These are phyloP conservation scores for Aspergillus ibericus DNA, from an alignment of 2,329 filamentous ascomycete genomes.

Conservation along the genomic window DNA sequence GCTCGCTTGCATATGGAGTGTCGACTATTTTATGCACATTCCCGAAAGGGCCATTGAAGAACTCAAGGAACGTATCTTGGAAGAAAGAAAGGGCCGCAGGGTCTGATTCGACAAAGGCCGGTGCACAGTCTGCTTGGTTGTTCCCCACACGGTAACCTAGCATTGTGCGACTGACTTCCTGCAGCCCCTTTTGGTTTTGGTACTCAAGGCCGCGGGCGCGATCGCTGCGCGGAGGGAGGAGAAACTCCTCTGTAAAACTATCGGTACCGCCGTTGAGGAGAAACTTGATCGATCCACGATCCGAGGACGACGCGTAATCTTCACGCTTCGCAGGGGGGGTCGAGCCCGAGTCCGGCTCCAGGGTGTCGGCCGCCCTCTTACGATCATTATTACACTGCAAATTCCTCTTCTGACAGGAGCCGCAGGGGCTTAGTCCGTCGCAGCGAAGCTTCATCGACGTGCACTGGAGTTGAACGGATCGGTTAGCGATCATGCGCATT, in stretches of 20 bases:
- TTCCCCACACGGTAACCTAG: constrained; percentile 20
- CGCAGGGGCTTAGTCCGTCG: constrained; percentile 46
- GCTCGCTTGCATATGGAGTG: constrained; percentile 21
- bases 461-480: constrained; percentile 33
- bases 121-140: constrained; percentile 17
- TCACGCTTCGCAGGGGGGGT: constrained; percentile 26
- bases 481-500: constrained; percentile 1
- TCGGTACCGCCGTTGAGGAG: constrained; percentile 48
- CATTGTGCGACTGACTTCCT: constrained; percentile 22
- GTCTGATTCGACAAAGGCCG: constrained; percentile 27
- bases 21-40: constrained; percentile 26
- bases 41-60: constrained; percentile 40
- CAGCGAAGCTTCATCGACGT: constrained; percentile 51
- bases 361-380: constrained; percentile 18
- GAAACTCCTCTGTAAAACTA: constrained; percentile 48
- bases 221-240: constrained; percentile 43
- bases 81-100: constrained; percentile 30
- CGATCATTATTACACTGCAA: constrained; percentile 41
- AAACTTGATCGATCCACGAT: constrained; percentile 50
- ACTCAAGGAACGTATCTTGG: constrained; percentile 38
- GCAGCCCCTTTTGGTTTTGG: constrained; percentile 32
- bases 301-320: constrained; percentile 34
- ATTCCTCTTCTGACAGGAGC: constrained; percentile 46
- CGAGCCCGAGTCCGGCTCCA: constrained; percentile 22
- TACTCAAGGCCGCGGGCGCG: constrained; percentile 38